Base-by-base conservation (phyloP, 805 yeast genomes). In the Cyberlindnera maclurae region DNA sequence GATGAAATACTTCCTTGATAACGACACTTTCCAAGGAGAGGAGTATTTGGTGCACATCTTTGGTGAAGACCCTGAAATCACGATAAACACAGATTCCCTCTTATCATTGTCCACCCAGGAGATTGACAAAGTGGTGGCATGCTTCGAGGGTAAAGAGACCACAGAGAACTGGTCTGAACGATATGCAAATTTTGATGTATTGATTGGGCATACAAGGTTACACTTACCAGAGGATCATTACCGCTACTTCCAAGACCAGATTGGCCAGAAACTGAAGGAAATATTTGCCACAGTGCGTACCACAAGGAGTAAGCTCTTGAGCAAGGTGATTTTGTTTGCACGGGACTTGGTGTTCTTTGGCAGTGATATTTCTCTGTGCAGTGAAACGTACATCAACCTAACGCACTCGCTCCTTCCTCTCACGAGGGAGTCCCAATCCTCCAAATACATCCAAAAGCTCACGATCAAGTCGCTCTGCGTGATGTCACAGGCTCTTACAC, bases 301-400 rank as follows among this genome's bases (percentile, higher is more conserved):
- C 0, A 31, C 37, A 3, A 44, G 57, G 26, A 34, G 45, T 4
- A 43, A 42, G 29, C 44, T 55, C 3, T 32, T 49, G 27, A 36
- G 33, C 2, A 54, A 46, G 29, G 34, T 42, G 1, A 46, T 55
- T 3, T 26, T 54, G 2, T 52, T 55, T 29, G 28, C 46, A 3
- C 45, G 58, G 34, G 58, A 55, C 26, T 33, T 50, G 29, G 48
- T 47, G 4, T 48, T 39, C 34, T 54, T 43, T 45, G 54, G 54
- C 6, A 46, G 39, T 31, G 39, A 35, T 1, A 34, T 43, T 5
- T 38, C 38, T 1, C 29, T 47, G 27, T 28, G 40, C 2, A 42
- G 42, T 17, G 54, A 44, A 12, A 41, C 36, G 17, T 51, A 36
- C 16, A 33, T 41, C 10, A 38, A 36, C 3, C 35, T 53, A 16